Base-by-base conservation (phyloP, 1,284 basidiomycete species). In the Sanghuangporus weigelae region DNA sequence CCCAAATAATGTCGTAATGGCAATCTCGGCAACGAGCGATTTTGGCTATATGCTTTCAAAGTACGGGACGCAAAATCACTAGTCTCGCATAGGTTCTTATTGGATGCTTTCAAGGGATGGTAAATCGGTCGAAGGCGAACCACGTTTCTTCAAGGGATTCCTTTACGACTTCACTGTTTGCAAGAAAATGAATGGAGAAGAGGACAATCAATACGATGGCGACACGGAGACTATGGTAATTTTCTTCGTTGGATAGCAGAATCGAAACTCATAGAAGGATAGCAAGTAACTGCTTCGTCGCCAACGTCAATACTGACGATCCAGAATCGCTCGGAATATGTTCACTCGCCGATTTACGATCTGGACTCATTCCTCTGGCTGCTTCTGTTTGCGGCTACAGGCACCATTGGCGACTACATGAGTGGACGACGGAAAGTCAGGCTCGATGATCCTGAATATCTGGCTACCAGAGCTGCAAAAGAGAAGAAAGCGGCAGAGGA, bases 321-420 rank as follows among this genome's bases (percentile, higher is more conserved):
- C 36, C 16, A 54, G 38, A 36, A 36, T 2, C 12, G 7, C 16
- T 26, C 31, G 10, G 51, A 55, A 21, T 42, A 42, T 10, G 14
- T 16, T n/a, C 60, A 42, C 16, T 31, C 53, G 7, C 60, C 60
- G 16, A 56, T 48, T 14, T 46, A 61, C 21, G 60, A 61, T 39
- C 51, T 61, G 11, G 60, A 61, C 11, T 61, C 60, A 23, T 61
- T 61, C 31, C 39, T 61, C 12, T 61, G 60, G 60, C 50, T 61
- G 19, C 42, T 55, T 14, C 50, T 61, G 1, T 16, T 38, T 3
- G 39, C 44, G 16, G 50, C 53, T 31, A 55, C 51, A 21, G 51
- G 40, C 23, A 53, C 51, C 19, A 40, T 60, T 16, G 23, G 23
- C 16, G 51, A 61, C 21, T 40, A 55, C 31, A n/a, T 61, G 14